These are phyloP conservation scores for Erythrophleum ivorense DNA, from an alignment of 331 rosid species.

Conservation along the genomic window DNA sequence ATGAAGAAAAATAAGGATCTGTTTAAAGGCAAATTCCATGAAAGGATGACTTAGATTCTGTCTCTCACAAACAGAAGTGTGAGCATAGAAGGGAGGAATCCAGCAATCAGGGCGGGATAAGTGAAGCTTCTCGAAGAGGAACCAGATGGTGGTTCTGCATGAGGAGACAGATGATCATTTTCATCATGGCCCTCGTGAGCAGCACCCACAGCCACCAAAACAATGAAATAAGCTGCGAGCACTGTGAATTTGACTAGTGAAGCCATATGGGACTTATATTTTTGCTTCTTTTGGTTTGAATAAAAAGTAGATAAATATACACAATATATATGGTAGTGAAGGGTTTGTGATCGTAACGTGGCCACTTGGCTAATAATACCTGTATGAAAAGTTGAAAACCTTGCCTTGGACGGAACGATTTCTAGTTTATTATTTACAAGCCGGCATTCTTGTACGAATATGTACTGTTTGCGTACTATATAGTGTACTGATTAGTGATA, in stretches of 20 bases:
- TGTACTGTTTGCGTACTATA: background rate
- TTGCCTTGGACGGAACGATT: no score
- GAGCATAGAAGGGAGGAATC: background rate
- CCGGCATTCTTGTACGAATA: background rate
- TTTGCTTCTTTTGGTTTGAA: background rate
- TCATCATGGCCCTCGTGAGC: background rate
- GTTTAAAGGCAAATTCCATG: background rate
- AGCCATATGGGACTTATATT: background rate
- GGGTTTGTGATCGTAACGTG: background rate
- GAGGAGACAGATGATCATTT: background rate
- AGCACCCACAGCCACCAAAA: background rate
- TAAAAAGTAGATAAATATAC: background rate
- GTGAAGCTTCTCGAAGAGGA: background rate
- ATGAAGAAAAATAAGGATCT: background rate
- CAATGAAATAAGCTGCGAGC: background rate
- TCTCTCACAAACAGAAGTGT: background rate
- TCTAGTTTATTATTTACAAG: background rate
- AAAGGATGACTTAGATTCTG: background rate
- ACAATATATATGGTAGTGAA: background rate
- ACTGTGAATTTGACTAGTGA: background rate
- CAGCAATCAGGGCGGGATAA: background rate
- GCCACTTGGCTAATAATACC: no score
- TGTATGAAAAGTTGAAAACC: no score
- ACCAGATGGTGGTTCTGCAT: background rate
- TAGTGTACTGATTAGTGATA: background rate